Evolutionary conservation across 192 early-diverging fungal species (phyloP).

Genomic region (Backusella westeae): DNA sequence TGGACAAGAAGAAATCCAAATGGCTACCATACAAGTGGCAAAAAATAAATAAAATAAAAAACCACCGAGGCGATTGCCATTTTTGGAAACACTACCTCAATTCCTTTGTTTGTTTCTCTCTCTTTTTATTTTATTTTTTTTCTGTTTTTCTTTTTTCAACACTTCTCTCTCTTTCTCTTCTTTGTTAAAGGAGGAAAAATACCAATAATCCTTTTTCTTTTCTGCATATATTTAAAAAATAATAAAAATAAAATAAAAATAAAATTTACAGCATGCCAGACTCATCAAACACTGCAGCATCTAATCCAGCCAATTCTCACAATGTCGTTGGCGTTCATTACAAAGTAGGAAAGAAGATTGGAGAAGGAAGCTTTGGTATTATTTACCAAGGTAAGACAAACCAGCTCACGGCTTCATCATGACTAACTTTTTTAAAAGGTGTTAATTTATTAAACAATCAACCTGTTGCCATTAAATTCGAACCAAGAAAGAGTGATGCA

Average conservation of each 20-base stretch:
- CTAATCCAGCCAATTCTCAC: constrained; percentile 18
- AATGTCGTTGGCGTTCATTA: constrained; percentile 94
- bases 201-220: neutral
- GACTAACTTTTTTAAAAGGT: constrained; percentile 41
- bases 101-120: neutral
- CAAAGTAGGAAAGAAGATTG: constrained; percentile 95
- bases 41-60: neutral
- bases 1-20: constrained; percentile 54
- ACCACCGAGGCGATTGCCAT: constrained; percentile 3
- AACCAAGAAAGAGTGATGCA: constrained; percentile 94
- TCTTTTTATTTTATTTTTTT: neutral
- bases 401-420: neutral
- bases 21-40: constrained; percentile 37
- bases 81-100: constrained; percentile 1
- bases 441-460: constrained; percentile 87
- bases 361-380: constrained; percentile 97
- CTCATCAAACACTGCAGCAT: neutral
- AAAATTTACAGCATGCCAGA: neutral
- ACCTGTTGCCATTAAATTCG: constrained; percentile 96
- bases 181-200: neutral
- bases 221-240: neutral
- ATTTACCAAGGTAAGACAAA: constrained; percentile 90
- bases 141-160: neutral
- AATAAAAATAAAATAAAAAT: neutral
- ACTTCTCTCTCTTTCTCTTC: neutral